Conservation (phyloP, 2,329 filamentous ascomycete species). For the Monilinia polystroma region DNA sequence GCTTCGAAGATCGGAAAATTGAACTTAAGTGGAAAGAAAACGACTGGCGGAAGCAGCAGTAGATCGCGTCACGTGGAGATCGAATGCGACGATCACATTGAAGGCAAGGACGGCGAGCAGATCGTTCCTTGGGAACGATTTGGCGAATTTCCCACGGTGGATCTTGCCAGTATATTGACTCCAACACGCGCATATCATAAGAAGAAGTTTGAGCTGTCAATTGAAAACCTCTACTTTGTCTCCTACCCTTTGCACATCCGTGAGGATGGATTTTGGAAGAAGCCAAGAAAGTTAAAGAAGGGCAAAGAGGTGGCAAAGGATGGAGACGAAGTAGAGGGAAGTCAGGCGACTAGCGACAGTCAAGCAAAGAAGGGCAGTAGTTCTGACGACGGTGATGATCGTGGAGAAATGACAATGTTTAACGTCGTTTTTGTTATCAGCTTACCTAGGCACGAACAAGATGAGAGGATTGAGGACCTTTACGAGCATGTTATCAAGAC, state of each 20-base stretch:
- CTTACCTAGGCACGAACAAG: conserved; percentile 74
- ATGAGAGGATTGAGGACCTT: conserved; percentile 71
- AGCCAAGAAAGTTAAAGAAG: conserved; percentile 48
- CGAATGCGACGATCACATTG: conserved; percentile 45
- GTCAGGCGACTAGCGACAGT: conserved; percentile 20
- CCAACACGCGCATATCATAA: conserved; percentile 77
- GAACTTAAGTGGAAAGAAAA: conserved; percentile 24
- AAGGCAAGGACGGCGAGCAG: conserved; percentile 56
- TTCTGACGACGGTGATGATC: conserved; percentile 34
- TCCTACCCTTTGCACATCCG: conserved; percentile 82
- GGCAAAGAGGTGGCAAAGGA: conserved; percentile 33
- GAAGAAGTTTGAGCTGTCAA: conserved; percentile 74
- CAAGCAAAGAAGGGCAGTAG: conserved; percentile 34
- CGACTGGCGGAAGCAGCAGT: conserved; percentile 7
- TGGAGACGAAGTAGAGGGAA: conserved; percentile 26
- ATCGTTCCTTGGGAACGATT: conserved; percentile 70
- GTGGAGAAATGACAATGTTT: conserved; percentile 81
- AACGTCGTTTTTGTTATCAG: conserved; percentile 92
- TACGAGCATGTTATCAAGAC: conserved; percentile 90
- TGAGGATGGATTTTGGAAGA: conserved; percentile 74
- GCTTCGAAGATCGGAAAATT: conserved; percentile 28
- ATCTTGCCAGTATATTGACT: conserved; percentile 76
- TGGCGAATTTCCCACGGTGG: conserved; percentile 70
- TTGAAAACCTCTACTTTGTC: conserved; percentile 77
- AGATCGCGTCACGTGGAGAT: conserved; percentile 32